phyloP scores from a whole-genome alignment of 768 basidiomycete genomes.

The Tulasnella sp. region DNA sequence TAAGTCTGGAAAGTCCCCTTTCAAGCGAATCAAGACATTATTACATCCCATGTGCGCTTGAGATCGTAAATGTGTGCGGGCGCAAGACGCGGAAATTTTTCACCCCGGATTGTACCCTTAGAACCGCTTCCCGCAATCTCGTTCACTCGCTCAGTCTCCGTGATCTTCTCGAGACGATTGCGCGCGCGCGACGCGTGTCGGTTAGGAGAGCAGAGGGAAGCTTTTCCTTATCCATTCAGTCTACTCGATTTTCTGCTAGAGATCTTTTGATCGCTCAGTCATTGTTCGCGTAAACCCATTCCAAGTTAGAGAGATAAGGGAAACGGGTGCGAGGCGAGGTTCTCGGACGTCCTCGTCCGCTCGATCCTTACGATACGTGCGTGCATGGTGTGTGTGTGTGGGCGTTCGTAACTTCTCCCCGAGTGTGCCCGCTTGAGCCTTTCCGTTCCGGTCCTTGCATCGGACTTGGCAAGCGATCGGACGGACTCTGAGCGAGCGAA shows the following conservation, averaged over 20 bases:
- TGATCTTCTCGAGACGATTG: background rate
- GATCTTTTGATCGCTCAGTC: no score
- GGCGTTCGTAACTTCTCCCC: background rate
- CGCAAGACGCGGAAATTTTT: background rate
- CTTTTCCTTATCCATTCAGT: background rate
- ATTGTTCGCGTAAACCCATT: background rate
- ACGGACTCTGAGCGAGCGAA: no score
- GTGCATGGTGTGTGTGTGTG: no score
- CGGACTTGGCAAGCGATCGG: background rate
- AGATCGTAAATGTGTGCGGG: background rate
- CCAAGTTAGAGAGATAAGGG: background rate
- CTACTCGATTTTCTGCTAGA: background rate
- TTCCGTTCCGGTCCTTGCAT: background rate
- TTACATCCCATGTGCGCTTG: background rate
- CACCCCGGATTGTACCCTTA: background rate
- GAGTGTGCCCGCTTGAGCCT: background rate
- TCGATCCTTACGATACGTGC: no score
- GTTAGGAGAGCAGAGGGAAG: background rate
- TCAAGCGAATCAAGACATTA: no score
- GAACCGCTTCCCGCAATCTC: no score
- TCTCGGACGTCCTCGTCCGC: slow-evolving; percentile 1
- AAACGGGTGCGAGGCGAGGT: background rate
- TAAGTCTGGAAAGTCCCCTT: no score
- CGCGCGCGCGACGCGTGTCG: background rate
- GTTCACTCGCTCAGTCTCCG: no score